Conservation (phyloP, 108 stramenopile genomes). For the Ochromonas danica region DNA sequence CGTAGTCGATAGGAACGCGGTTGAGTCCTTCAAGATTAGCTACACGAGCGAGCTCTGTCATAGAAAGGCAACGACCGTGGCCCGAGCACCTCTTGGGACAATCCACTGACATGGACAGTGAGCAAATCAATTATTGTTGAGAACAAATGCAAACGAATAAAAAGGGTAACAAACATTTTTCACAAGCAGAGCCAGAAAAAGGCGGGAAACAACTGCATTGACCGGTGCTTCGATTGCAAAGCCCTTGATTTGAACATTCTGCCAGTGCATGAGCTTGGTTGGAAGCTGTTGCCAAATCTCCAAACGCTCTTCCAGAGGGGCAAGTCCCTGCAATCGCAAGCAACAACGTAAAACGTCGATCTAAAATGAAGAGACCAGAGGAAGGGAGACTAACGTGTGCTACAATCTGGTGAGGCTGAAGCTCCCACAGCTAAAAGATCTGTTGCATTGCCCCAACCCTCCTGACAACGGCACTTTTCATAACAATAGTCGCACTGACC, state of each 20-base stretch:
- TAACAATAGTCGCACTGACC: constrained; percentile 46
- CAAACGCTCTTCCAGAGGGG: neutral
- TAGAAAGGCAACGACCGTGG: constrained; percentile 40
- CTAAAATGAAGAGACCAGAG: constrained; percentile 5
- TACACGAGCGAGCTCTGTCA: constrained; percentile 29
- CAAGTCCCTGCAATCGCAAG: neutral
- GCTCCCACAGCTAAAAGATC: constrained; percentile 18
- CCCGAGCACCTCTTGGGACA: constrained; percentile 47
- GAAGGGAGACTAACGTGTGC: constrained; percentile 36
- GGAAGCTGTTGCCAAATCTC: constrained; percentile 34
- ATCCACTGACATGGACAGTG: constrained; percentile 36
- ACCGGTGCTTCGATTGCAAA: constrained; percentile 38
- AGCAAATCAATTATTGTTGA: neutral
- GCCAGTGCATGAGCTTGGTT: constrained; percentile 39
- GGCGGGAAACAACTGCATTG: constrained; percentile 38
- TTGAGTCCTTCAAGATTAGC: neutral
- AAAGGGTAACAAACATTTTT: constrained; percentile 10
- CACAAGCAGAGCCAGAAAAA: constrained; percentile 44
- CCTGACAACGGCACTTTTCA: constrained; percentile 39
- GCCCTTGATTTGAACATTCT: constrained; percentile 47
- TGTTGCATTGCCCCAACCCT: constrained; percentile 39
- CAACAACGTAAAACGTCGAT: neutral
- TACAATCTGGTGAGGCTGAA: neutral
- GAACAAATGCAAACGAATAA: neutral
- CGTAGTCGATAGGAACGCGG: constrained; percentile 20